phyloP scores from a whole-genome alignment of 176 grass and related monocot species.

The Oryza rufipogon region DNA sequence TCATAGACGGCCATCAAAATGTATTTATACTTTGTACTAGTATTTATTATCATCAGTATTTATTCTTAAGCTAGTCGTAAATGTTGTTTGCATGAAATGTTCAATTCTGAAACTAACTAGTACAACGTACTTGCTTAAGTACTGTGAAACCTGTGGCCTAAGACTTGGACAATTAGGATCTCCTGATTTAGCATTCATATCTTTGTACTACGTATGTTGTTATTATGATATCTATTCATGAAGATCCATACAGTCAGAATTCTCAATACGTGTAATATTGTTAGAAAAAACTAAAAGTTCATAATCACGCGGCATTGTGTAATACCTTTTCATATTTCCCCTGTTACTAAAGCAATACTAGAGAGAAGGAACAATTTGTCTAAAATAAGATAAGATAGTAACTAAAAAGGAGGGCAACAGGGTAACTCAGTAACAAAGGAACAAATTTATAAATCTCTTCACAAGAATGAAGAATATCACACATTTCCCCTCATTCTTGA shows the following conservation, averaged over 20 bases:
- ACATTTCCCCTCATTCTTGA: not conserved
- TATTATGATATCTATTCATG: not conserved
- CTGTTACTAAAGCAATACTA: slow-evolving; percentile 29
- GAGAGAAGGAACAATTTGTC: slow-evolving; percentile 15
- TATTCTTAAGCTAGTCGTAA: not conserved
- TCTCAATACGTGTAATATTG: not conserved
- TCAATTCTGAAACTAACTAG: not conserved
- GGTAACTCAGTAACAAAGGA: not conserved
- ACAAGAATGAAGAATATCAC: not conserved
- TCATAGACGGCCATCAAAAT: not conserved
- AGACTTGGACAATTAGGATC: not conserved
- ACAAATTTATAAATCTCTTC: slow-evolving; percentile 10
- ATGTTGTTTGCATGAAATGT: slow-evolving; percentile 1
- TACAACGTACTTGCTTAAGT: not conserved
- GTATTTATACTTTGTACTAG: not conserved
- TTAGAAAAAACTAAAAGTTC: not conserved
- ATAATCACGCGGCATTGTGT: not conserved
- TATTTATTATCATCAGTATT: not conserved
- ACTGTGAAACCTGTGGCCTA: slow-evolving; percentile 8
- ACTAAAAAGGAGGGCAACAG: not conserved
- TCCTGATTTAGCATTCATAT: slow-evolving; percentile 7
- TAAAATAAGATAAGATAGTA: slow-evolving; percentile 2
- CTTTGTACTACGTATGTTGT: not conserved
- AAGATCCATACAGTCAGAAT: slow-evolving; percentile 1
- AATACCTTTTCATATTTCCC: not conserved